These are phyloP conservation scores for Cymodocea nodosa DNA, from an alignment of 116 monocot genomes.

Conservation along the genomic window DNA sequence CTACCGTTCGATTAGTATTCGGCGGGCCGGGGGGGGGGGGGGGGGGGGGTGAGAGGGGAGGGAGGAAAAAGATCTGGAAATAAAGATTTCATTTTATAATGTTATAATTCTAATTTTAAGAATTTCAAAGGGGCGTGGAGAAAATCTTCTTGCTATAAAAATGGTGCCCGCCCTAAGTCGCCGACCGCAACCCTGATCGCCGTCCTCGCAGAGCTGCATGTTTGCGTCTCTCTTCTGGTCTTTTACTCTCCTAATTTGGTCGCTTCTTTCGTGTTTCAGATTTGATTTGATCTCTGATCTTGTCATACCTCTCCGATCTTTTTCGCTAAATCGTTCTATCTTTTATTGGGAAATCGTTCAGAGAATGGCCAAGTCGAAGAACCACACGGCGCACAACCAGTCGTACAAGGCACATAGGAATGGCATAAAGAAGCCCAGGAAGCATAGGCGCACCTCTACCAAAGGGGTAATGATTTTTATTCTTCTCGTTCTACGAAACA, in stretches of 20 bases:
- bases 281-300: not conserved
- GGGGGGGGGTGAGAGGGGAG: no score
- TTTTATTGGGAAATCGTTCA: no score
- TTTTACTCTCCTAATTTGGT: not conserved
- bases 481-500: not conserved
- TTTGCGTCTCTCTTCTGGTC: not conserved
- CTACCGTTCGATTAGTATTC: conserved; percentile 1
- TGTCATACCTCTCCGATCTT: not conserved
- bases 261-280: no score
- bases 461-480: conserved; percentile 34
- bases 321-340: no score
- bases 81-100: not conserved
- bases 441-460: conserved; percentile 56
- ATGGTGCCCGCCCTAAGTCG: no score
- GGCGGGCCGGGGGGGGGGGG: no score
- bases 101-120: not conserved
- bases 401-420: conserved; percentile 79
- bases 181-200: not conserved
- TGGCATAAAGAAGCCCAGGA: conserved; percentile 76
- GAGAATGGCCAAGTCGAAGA: conserved; percentile 80
- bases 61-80: not conserved
- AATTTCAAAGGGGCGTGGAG: no score
- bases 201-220: not conserved
- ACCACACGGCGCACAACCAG: conserved; percentile 86
- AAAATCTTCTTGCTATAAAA: no score